These are phyloP conservation scores for Colletotrichum sp. DNA, from an alignment of 2,329 filamentous ascomycete genomes.

Conservation along the genomic window DNA sequence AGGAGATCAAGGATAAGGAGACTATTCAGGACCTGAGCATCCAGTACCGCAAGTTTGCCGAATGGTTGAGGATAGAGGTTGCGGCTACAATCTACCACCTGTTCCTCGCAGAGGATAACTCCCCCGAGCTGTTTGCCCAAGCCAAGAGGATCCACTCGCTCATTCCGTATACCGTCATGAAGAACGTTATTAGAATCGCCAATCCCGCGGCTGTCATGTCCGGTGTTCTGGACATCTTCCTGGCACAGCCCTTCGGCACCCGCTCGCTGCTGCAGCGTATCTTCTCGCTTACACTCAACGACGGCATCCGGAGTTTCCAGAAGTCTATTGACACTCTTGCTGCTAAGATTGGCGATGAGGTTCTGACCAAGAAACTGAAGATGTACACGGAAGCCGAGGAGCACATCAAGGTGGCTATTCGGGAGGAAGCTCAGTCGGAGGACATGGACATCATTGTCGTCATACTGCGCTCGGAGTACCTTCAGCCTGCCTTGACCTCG, in stretches of 20 bases:
- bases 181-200: conserved; percentile 95
- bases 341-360: conserved; percentile 78
- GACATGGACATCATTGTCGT: conserved; percentile 85
- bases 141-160: conserved; percentile 93
- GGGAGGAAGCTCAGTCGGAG: conserved; percentile 74
- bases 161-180: conserved; percentile 89
- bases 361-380: conserved; percentile 82
- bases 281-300: conserved; percentile 87
- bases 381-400: conserved; percentile 79
- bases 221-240: conserved; percentile 91
- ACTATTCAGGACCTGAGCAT: conserved; percentile 87
- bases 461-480: conserved; percentile 78
- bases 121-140: conserved; percentile 93
- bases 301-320: conserved; percentile 87
- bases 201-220: conserved; percentile 98
- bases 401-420: conserved; percentile 73
- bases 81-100: conserved; percentile 96
- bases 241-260: conserved; percentile 92
- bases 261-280: conserved; percentile 92
- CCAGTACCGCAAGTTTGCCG: conserved; percentile 97
- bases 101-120: conserved; percentile 98
- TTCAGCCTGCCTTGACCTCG: conserved; percentile 72
- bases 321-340: conserved; percentile 81
- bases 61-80: conserved; percentile 97
- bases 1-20: conserved; percentile 89